Evolutionary conservation across 805 yeast species (phyloP).

Genomic region (Ogataea sp.): DNA sequence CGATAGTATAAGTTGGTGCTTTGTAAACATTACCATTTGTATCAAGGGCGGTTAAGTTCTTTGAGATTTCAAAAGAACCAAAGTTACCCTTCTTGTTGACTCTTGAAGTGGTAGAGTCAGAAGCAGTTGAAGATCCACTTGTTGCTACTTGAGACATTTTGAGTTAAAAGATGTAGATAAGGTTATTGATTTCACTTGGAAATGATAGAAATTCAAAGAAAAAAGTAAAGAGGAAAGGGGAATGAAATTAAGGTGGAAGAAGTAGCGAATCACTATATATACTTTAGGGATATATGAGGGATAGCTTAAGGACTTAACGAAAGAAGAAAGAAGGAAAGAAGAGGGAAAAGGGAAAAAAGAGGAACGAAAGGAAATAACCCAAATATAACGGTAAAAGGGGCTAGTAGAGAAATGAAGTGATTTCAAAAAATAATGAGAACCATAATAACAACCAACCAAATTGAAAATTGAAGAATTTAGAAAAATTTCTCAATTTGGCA

Average conservation of each 20-base stretch:
- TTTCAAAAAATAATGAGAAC: too few species aligned
- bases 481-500: too few species aligned
- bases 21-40: slow-evolving; percentile 59
- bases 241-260: not conserved
- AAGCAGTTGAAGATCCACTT: slow-evolving; percentile 4
- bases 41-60: slow-evolving; percentile 40
- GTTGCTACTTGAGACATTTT: slow-evolving; percentile 26
- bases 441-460: too few species aligned
- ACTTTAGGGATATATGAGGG: not conserved
- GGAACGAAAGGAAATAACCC: not conserved
- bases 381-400: too few species aligned
- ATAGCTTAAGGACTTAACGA: not conserved
- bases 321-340: not conserved
- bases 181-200: not conserved
- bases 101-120: slow-evolving; percentile 8
- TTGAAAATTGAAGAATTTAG: too few species aligned
- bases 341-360: not conserved
- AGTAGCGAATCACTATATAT: not conserved
- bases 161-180: not conserved
- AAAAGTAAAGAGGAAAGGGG: not conserved
- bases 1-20: slow-evolving; percentile 70
- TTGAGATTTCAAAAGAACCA: slow-evolving; percentile 25
- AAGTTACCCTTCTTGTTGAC: slow-evolving; percentile 33
- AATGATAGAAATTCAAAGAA: too few species aligned
- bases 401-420: not conserved